Conservation (phyloP, 1,284 basidiomycete genomes). For the Albatrellus sp. region DNA sequence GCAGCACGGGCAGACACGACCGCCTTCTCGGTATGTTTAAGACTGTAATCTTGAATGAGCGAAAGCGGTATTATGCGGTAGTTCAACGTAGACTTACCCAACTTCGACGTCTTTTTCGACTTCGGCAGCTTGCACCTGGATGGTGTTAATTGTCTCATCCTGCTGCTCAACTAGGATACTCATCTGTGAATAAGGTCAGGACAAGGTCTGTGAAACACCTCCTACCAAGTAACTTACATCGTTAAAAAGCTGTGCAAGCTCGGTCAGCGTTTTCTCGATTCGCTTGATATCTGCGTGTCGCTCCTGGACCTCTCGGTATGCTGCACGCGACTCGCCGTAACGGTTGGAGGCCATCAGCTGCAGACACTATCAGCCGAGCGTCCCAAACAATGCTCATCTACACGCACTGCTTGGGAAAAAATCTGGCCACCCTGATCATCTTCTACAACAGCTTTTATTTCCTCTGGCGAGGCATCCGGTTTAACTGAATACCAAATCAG, state of each 20-base stretch:
- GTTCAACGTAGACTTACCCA: constrained; percentile 44
- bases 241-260: constrained; percentile 92
- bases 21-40: constrained; percentile 77
- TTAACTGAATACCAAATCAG: constrained; percentile 46
- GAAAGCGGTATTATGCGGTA: background rate
- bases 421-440: constrained; percentile 82
- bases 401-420: constrained; percentile 84
- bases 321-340: constrained; percentile 81
- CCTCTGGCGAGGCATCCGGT: constrained; percentile 88
- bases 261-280: constrained; percentile 86
- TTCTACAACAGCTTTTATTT: constrained; percentile 78
- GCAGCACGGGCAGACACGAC: constrained; percentile 80
- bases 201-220: background rate
- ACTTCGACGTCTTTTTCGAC: constrained; percentile 75
- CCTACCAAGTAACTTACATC: constrained; percentile 41
- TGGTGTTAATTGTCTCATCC: constrained; percentile 73
- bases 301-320: constrained; percentile 92
- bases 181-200: constrained; percentile 38
- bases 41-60: constrained; percentile 29
- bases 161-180: constrained; percentile 88
- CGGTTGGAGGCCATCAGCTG: constrained; percentile 86
- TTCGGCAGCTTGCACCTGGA: constrained; percentile 62
- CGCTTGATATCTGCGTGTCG: constrained; percentile 92
- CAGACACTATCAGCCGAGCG: background rate
- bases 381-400: background rate